phyloP scores from a whole-genome alignment of 805 yeast species.

The Saccharomyces jurei region DNA sequence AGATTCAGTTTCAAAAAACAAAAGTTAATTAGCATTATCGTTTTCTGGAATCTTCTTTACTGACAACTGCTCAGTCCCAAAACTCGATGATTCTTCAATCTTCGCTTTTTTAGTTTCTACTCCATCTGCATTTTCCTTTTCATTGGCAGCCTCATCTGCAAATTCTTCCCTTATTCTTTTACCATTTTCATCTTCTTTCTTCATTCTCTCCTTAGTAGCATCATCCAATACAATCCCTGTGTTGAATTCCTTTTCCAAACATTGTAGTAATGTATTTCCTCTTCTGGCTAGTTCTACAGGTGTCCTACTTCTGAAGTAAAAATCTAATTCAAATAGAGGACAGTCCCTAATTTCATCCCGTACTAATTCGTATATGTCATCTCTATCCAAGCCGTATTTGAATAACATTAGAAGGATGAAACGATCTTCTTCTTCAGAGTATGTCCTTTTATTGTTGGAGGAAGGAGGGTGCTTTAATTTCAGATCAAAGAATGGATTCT shows the following conservation, averaged over 20 bases:
- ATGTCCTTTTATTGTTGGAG: conserved; percentile 56
- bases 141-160: conserved; percentile 4
- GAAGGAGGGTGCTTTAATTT: conserved; percentile 65
- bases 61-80: neutral
- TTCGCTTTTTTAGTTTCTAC: conserved; percentile 2
- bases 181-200: conserved; percentile 25
- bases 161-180: conserved; percentile 19
- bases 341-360: conserved; percentile 65
- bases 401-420: conserved; percentile 74
- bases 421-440: conserved; percentile 85
- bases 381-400: conserved; percentile 71
- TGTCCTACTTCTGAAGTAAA: conserved; percentile 74
- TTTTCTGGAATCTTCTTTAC: conserved; percentile 1
- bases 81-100: neutral
- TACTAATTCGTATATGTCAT: conserved; percentile 70
- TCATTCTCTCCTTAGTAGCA: conserved; percentile 19
- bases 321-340: conserved; percentile 78
- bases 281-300: conserved; percentile 74
- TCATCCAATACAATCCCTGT: conserved; percentile 25
- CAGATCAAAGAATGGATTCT: conserved; percentile 74
- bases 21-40: neutral
- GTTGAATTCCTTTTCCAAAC: conserved; percentile 65
- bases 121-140: conserved; percentile 4
- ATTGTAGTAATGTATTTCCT: conserved; percentile 66
- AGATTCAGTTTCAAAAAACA: neutral